Evolutionary conservation across 768 basidiomycete species (phyloP).

Genomic region (Fistulinella prunicolor): DNA sequence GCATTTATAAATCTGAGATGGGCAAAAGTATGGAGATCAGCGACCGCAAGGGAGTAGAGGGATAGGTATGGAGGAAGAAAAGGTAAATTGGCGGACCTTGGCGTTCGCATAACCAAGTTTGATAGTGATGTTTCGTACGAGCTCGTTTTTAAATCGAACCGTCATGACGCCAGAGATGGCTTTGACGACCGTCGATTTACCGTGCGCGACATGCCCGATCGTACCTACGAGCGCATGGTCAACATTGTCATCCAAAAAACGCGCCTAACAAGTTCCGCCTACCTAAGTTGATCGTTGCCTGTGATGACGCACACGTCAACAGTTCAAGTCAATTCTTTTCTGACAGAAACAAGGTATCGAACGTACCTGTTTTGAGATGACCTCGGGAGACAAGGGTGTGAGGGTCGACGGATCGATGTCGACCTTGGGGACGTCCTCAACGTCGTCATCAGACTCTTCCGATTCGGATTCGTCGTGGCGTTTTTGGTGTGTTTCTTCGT

Average conservation of each 20-base stretch:
- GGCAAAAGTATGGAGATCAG: slow-evolving; percentile 5
- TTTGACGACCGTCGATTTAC: slow-evolving; percentile 95
- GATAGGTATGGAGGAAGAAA: slow-evolving; percentile 1
- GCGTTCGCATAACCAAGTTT: slow-evolving; percentile 99
- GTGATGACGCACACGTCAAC: slow-evolving; percentile 4
- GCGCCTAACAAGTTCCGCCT: neutral
- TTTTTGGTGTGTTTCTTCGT: slow-evolving; percentile 66
- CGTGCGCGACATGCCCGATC: slow-evolving; percentile 98
- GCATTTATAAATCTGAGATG: slow-evolving; percentile 90
- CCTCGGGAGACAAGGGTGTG: slow-evolving; percentile 85
- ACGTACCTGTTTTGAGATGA: slow-evolving; percentile 86
- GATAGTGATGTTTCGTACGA: slow-evolving; percentile 98
- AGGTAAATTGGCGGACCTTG: slow-evolving; percentile 60
- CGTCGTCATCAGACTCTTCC: slow-evolving; percentile 58
- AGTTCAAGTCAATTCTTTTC: neutral
- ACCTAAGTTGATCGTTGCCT: slow-evolving; percentile 97
- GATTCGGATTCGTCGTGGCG: slow-evolving; percentile 66
- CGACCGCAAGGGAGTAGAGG: too few species aligned
- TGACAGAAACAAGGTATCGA: too few species aligned
- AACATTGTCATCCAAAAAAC: neutral
- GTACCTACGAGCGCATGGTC: slow-evolving; percentile 57
- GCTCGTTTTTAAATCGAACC: slow-evolving; percentile 98
- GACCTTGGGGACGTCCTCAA: slow-evolving; percentile 58
- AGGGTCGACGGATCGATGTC: slow-evolving; percentile 80
- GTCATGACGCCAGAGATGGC: slow-evolving; percentile 99